Evolutionary conservation across 2,329 filamentous ascomycete species (phyloP), one percentile per base, ranked within the genome.

Genomic region (Aspergillus aculeatus): DNA sequence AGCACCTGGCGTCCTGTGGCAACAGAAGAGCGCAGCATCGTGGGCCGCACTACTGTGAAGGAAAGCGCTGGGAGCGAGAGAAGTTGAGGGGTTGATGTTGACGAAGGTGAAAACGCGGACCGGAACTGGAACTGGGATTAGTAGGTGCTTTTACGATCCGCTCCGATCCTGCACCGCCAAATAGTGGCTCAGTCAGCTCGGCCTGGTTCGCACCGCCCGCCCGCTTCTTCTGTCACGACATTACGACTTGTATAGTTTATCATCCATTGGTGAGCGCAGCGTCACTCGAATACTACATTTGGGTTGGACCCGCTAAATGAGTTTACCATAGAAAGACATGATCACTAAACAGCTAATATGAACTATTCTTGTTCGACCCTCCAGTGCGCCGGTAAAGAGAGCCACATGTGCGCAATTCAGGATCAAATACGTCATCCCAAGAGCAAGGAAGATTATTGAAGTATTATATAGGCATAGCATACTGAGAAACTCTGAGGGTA

Each of bases 11-110:
- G 81, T 71, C 79, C 74, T 66, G 80, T 75, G 65, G 74, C 71
- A 75, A 84, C 76, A 70, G 81, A 82, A 69, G 78, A 79, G 76
- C 82, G 82, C 81, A 84, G 80, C 82, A 84, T 84, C 69, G 71
- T 79, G 77, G 73, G 80, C 81, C 76, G 76, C 75, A 74, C 73
- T 71, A 70, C 72, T 68, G 67, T 67, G 68, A 67, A 67, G 61
- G 61, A 65, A 61, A 64, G 64, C 66, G 66, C 64, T 64, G 66
- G 64, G 62, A 64, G 68, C 62, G 65, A 58, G 60, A 60, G 57
- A 58, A 51, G 61, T 57, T 63, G 63, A 62, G 61, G 63, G 67
- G 61, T 64, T 69, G 69, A 60, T 59, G 67, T 69, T 69, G 68
- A 64, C 57, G 66, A 68, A 67, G 66, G 68, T 64, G 69, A 73